Evolutionary conservation across 139 green algal species (phyloP).

Genomic region (Eudorina sp.): DNA sequence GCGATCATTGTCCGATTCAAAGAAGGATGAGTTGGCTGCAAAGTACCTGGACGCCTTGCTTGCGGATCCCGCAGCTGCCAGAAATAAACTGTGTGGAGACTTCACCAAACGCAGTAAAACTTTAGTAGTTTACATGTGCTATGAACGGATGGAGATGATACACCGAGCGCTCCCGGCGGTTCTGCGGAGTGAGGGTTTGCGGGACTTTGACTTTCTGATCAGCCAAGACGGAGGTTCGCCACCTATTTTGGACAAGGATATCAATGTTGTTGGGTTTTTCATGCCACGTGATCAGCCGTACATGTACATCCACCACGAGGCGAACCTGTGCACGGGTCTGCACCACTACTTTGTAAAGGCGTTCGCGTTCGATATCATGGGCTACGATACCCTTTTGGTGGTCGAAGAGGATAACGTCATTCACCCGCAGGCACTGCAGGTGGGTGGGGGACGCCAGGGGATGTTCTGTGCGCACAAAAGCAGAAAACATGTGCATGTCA

Average conservation of each 20-base stretch:
- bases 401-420: conserved; percentile 16
- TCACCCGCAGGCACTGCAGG: neutral
- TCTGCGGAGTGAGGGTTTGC: neutral
- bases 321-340: neutral
- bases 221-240: conserved; percentile 4
- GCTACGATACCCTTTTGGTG: neutral
- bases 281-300: no score
- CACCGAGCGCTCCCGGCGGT: neutral
- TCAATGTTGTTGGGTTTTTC: no score
- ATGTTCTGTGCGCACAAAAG: no score
- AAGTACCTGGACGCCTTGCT: neutral
- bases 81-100: neutral
- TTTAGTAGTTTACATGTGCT: conserved; percentile 6
- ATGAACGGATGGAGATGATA: neutral
- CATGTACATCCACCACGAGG: neutral
- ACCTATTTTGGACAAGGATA: neutral
- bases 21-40: no score
- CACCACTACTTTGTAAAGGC: conserved; percentile 23
- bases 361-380: conserved; percentile 22
- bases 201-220: conserved; percentile 1
- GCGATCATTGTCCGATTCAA: no score
- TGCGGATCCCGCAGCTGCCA: neutral
- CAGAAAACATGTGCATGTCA: no score
- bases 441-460: no score
- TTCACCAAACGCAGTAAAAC: neutral